Evolutionary conservation across 768 basidiomycete species (phyloP), one percentile per base, ranked within the genome.

Genomic region (Kondoa subrosea): DNA sequence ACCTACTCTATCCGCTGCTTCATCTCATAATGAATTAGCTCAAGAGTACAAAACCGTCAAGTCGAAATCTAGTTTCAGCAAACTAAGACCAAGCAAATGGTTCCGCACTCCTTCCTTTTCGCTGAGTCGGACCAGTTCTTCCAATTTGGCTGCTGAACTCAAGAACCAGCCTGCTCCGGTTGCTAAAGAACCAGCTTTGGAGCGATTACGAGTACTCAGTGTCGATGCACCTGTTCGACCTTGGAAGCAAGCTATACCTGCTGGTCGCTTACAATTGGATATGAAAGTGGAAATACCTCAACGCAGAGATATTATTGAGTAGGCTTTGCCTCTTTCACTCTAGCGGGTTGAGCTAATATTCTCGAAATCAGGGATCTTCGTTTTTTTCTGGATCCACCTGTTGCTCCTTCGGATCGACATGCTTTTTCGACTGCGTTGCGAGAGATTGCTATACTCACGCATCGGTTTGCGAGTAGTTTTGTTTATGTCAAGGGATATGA

Each of bases 401-500:
- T 32, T 34, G 50, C 57, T 25, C 17, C 31, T 59, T 21, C 14
- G 33, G 31, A 3, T 26, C 40, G 40, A 50, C 40, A 50, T 50
- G 61, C 61, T 17, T 27, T 63, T 27, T 3, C 30, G n/a, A n/a
- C 3, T 3, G 30, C 33, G 27, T 29, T 68, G 56, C 17, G 34
- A 17, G 50, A 33, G 27, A 33, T 64, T 8, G 34, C 29, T 56
- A 8, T 33, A 0, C 63, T 64, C 1, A 34, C 34, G 32, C 31
- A 56, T 1, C 61, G 64, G 8, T 68, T 68, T 56, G 40, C 56
- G 26, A n/a, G 33, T 2, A 33, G 27, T 4, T 68, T 68, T 17
- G 67, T 62, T 8, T 68, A 68, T 33, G 61, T 68, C 62, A 64
- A 64, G 56, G 67, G 67, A 2, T 68, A 64, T 25, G 67, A 68